These are phyloP conservation scores for Lolium perenne DNA, from an alignment of 176 grass and related monocot genomes.

Conservation along the genomic window DNA sequence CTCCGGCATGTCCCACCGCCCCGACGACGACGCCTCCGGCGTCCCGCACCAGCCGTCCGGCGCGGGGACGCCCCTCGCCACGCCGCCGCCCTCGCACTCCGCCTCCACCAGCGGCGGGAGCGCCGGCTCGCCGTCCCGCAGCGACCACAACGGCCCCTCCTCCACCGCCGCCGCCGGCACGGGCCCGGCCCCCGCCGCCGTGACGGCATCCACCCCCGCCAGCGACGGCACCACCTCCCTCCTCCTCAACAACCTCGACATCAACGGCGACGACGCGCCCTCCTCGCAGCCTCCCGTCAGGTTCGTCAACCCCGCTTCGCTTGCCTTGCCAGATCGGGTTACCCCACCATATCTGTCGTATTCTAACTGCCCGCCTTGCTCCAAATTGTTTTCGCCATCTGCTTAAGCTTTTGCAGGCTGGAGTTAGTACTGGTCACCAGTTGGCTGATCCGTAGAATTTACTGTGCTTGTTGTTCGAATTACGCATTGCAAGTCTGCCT, in stretches of 20 bases:
- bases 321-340: constrained; percentile 15
- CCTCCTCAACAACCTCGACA: constrained; percentile 73
- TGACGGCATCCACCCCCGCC: constrained; percentile 52
- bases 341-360: not conserved
- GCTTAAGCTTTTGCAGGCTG: not conserved
- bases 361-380: not conserved
- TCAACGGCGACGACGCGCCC: constrained; percentile 74
- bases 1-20: constrained; percentile 35
- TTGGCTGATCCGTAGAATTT: not conserved
- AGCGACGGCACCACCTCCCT: constrained; percentile 69
- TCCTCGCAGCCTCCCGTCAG: constrained; percentile 69
- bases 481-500: not conserved
- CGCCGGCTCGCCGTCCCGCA: constrained; percentile 72
- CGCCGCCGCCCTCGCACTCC: constrained; percentile 58
- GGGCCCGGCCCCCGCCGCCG: not conserved
- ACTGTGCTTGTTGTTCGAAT: not conserved
- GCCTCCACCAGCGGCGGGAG: constrained; percentile 77
- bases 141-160: constrained; percentile 49
- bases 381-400: not conserved
- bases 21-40: not conserved
- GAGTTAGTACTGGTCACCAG: not conserved
- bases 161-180: constrained; percentile 4
- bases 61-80: not conserved
- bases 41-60: not conserved
- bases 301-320: constrained; percentile 40